Evolutionary conservation across 2,329 filamentous ascomycete species (phyloP).

Genomic region (Trichoderma koningii): DNA sequence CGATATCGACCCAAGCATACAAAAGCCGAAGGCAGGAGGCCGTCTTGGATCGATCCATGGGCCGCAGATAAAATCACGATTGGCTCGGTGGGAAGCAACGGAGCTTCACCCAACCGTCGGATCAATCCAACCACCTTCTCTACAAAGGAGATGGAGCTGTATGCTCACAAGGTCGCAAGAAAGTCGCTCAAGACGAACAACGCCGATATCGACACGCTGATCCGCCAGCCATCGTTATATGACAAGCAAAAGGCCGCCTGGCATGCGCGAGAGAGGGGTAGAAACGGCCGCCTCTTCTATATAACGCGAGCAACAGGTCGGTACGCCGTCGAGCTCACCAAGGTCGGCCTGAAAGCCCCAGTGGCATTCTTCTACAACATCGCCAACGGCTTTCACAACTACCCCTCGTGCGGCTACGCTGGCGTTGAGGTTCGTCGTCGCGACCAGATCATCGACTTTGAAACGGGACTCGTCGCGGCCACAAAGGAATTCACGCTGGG

Average conservation of each 20-base stretch:
- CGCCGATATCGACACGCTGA: conserved; percentile 19
- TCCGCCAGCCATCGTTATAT: conserved; percentile 30
- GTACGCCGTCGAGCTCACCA: conserved; percentile 60
- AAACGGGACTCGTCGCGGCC: conserved; percentile 60
- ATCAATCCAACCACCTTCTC: conserved; percentile 28
- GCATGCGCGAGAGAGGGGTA: conserved; percentile 34
- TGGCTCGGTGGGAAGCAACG: conserved; percentile 1
- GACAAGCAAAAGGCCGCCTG: conserved; percentile 34
- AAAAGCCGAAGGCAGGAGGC: not conserved
- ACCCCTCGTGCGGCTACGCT: conserved; percentile 64
- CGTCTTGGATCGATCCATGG: conserved; percentile 14
- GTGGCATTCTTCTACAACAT: conserved; percentile 69
- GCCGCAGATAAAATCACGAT: not conserved
- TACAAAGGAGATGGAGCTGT: conserved; percentile 36
- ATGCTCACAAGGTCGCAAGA: conserved; percentile 38
- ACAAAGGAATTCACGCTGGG: conserved; percentile 66
- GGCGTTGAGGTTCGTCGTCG: conserved; percentile 62
- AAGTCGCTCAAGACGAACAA: conserved; percentile 56
- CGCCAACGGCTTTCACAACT: conserved; percentile 73
- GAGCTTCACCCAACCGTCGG: not conserved
- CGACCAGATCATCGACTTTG: conserved; percentile 67
- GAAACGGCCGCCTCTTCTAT: conserved; percentile 35
- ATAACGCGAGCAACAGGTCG: conserved; percentile 50
- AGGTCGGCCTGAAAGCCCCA: conserved; percentile 63
- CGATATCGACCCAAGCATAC: conserved; percentile 16